Evolutionary conservation across 2,329 filamentous ascomycete species (phyloP).

Genomic region (Pyrenophora seminiperda): DNA sequence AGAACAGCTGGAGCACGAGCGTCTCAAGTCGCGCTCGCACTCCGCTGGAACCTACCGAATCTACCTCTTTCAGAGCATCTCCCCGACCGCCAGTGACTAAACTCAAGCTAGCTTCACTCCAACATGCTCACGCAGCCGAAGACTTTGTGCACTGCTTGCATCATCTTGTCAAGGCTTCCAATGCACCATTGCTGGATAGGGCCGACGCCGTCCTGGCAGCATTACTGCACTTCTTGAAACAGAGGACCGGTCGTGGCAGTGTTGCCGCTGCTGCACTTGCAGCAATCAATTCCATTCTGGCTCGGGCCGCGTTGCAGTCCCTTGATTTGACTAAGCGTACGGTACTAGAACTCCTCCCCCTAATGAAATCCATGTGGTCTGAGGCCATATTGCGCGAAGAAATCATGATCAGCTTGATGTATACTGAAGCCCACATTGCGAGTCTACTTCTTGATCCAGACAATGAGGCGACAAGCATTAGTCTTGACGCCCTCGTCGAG

Average conservation of each 20-base stretch:
- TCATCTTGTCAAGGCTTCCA: conserved; percentile 66
- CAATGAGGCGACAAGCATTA: conserved; percentile 36
- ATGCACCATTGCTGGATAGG: conserved; percentile 67
- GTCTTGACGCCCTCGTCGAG: conserved; percentile 69
- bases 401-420: conserved; percentile 73
- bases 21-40: conserved; percentile 40
- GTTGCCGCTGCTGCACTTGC: conserved; percentile 75
- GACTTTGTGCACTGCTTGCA: conserved; percentile 66
- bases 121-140: conserved; percentile 35
- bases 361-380: conserved; percentile 78
- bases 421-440: conserved; percentile 55
- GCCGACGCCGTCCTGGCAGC: conserved; percentile 62
- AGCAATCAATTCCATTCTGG: conserved; percentile 73
- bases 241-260: conserved; percentile 67
- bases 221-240: conserved; percentile 66
- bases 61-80: conserved; percentile 30
- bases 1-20: conserved; percentile 38
- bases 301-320: conserved; percentile 70
- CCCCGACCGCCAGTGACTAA: conserved; percentile 28
- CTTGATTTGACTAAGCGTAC: conserved; percentile 65
- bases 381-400: conserved; percentile 67
- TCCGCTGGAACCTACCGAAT: conserved; percentile 37
- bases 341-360: conserved; percentile 67
- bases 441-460: conserved; percentile 35
- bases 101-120: conserved; percentile 27